Conservation (phyloP, 345 rosid species). For the Eucalyptus curtisii region DNA sequence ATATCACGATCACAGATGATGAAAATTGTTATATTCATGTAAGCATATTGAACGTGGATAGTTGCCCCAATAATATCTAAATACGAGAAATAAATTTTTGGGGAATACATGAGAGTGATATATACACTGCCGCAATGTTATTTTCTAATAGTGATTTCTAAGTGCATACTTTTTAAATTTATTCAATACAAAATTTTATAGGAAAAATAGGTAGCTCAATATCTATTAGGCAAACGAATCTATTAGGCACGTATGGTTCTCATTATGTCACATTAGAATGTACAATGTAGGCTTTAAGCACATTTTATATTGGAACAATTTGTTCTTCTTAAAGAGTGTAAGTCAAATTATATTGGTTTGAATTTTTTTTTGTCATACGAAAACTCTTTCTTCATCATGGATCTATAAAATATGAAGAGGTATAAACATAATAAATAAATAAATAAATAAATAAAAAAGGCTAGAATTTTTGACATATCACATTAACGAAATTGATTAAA, state of each 20-base stretch:
- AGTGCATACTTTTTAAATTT: neutral
- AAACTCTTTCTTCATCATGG: neutral
- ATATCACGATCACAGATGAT: fast-evolving
- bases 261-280: neutral
- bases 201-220: neutral
- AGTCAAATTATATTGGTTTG: fast-evolving
- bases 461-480: fast-evolving
- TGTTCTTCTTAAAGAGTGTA: neutral
- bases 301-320: neutral
- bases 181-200: too few relatives aligned
- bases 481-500: neutral
- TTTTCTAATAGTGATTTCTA: neutral
- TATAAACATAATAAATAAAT: neutral
- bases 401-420: neutral
- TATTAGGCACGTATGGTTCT: neutral
- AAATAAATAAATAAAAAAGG: neutral
- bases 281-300: neutral
- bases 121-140: neutral
- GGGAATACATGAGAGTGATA: neutral
- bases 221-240: neutral
- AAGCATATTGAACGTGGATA: neutral
- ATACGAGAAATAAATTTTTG: neutral
- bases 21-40: neutral
- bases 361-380: fast-evolving
- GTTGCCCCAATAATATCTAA: neutral